A percentile compares a stretch with the other conserved stretches of the same genome.
Evolutionary conservation across 257 asterid genomes (phyloP).

Genomic region (Solanum microdontum): DNA sequence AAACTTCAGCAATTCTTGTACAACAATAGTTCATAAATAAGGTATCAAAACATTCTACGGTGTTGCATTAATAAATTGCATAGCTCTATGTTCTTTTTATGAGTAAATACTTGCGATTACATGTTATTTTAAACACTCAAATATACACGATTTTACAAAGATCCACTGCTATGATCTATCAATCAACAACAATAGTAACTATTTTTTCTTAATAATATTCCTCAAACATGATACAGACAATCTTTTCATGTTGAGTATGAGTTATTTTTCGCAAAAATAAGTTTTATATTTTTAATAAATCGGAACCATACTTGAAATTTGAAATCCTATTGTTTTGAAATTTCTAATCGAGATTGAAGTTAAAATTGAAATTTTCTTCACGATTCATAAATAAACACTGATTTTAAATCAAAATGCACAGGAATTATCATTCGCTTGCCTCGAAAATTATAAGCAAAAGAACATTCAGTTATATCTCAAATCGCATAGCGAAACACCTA

Average conservation of each 20-base stretch:
- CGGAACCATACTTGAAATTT: neutral
- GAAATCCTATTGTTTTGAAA: no score
- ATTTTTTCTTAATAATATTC: neutral
- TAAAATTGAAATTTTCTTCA: no score
- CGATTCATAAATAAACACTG: no score
- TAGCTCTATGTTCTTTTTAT: neutral
- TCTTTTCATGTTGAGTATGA: neutral
- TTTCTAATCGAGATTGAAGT: neutral
- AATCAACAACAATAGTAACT: neutral
- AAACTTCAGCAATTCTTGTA: no score
- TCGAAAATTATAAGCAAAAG: neutral
- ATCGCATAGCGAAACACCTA: neutral
- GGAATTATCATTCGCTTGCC: neutral
- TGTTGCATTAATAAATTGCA: neutral
- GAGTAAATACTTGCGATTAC: neutral
- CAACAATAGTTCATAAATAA: neutral
- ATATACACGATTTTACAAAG: neutral
- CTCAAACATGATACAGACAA: neutral
- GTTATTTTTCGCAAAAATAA: no score
- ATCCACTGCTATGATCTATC: no score
- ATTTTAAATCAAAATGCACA: no score
- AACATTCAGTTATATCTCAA: neutral
- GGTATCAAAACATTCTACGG: neutral
- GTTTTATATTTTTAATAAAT: neutral
- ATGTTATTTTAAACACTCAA: no score